Evolutionary conservation across 1,284 basidiomycete genomes (phyloP).

Genomic region (Puccinia horiana): DNA sequence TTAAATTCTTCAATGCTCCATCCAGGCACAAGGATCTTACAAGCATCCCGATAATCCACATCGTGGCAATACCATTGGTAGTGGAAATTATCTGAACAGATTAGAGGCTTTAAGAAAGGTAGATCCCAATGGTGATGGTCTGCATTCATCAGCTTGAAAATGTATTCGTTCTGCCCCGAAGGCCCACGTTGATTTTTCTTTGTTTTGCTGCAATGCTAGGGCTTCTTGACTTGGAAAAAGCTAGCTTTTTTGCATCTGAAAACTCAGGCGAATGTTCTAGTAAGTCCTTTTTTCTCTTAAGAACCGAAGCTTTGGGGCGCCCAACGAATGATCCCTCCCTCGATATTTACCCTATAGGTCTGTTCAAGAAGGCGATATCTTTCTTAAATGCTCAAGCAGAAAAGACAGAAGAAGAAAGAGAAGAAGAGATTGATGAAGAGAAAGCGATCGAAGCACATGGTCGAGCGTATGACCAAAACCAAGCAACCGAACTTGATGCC

Average conservation of each 20-base stretch:
- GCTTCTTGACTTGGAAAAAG: constrained; percentile 20
- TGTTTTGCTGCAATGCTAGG: background rate
- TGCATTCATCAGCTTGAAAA: background rate
- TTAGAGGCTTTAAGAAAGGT: background rate
- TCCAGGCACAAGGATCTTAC: background rate
- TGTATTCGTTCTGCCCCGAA: too few species aligned
- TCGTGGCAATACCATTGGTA: background rate
- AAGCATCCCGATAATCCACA: background rate
- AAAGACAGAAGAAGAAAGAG: background rate
- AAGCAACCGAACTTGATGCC: constrained; percentile 18
- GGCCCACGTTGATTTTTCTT: background rate
- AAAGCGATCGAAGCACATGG: constrained; percentile 22
- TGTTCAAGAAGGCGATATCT: constrained; percentile 26
- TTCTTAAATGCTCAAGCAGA: constrained; percentile 16
- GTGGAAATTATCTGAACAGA: background rate
- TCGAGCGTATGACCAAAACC: constrained; percentile 13
- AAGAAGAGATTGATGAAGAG: constrained; percentile 19
- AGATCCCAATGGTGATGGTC: constrained; percentile 30
- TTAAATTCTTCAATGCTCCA: background rate
- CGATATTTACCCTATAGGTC: too few species aligned
- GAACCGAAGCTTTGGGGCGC: background rate
- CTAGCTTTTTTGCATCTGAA: constrained; percentile 2
- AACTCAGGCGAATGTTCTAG: constrained; percentile 1
- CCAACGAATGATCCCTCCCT: too few species aligned
- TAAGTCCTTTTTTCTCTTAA: background rate